Evolutionary conservation across 306 rosid genomes (phyloP).

Genomic region (Carpinus fangiana): DNA sequence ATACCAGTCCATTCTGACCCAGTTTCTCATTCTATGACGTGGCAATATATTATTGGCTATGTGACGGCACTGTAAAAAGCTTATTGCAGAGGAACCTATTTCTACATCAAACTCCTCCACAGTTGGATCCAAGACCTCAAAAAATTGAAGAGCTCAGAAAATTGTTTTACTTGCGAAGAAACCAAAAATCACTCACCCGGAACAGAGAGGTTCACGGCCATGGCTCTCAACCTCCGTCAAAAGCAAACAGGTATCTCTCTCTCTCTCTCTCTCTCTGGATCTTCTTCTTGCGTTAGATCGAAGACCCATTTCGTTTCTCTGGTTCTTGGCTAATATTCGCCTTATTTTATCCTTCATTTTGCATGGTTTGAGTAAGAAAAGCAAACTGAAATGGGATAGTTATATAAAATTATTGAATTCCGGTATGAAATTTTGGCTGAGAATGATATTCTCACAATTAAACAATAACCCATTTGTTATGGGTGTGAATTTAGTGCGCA

Average conservation of each 20-base stretch:
- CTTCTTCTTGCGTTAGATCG: conserved; percentile 13
- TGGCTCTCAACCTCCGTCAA: conserved; percentile 71
- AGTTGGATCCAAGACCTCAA: not conserved
- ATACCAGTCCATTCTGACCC: too few relatives aligned
- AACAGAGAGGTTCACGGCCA: conserved; percentile 17
- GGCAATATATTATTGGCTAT: not conserved
- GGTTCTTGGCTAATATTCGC: not conserved
- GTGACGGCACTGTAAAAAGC: not conserved
- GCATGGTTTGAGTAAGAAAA: not conserved
- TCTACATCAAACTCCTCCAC: too few relatives aligned
- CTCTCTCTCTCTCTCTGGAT: not conserved
- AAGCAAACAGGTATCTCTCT: conserved; percentile 52
- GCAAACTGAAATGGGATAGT: not conserved
- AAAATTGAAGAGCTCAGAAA: conserved; percentile 14
- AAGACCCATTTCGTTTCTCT: conserved; percentile 1
- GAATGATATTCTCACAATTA: not conserved
- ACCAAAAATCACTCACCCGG: conserved; percentile 4
- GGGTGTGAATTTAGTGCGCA: not conserved
- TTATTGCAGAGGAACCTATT: not conserved
- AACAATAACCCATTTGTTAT: not conserved
- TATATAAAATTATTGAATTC: not conserved
- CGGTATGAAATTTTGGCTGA: not conserved
- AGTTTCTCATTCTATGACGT: not conserved
- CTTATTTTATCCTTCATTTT: not conserved
- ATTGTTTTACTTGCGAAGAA: not conserved